Conservation (phyloP, 768 basidiomycete species). For the Infundibulicybe gibba region DNA sequence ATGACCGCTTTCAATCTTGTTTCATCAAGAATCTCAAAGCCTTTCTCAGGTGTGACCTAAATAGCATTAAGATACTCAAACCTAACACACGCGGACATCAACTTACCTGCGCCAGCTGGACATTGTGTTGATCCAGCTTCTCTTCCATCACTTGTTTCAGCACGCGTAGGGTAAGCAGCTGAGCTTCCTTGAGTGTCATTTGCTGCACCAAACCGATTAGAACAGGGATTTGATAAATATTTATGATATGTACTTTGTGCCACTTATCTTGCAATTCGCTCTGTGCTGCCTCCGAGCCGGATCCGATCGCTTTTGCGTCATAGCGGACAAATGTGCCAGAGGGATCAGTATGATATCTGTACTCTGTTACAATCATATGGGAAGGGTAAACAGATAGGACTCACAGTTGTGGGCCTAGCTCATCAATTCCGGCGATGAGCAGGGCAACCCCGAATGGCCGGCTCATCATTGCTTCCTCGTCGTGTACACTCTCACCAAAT, state of each 20-base stretch:
- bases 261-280: constrained; percentile 96
- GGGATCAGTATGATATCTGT: constrained; percentile 95
- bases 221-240: neutral
- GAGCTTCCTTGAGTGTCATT: constrained; percentile 89
- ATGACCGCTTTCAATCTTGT: constrained; percentile 78
- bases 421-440: constrained; percentile 96
- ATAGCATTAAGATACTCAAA: neutral
- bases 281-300: constrained; percentile 96
- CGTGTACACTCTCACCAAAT: constrained; percentile 98
- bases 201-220: constrained; percentile 45
- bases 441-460: constrained; percentile 97
- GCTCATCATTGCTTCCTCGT: constrained; percentile 99
- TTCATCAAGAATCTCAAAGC: constrained; percentile 91
- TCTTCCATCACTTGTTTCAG: constrained; percentile 99
- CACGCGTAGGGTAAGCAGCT: constrained; percentile 80
- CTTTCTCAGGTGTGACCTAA: constrained; percentile 76
- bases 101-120: constrained; percentile 89
- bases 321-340: constrained; percentile 97
- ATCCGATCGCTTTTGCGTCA: constrained; percentile 98
- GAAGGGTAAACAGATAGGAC: constrained; percentile 20
- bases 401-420: constrained; percentile 92
- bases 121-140: constrained; percentile 98
- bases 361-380: neutral
- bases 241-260: constrained; percentile 63
- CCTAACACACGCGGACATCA: neutral